Evolutionary conservation across 305 asterid genomes (phyloP), one percentile per base, ranked within the genome.

Genomic region (Andrographis paniculata): DNA sequence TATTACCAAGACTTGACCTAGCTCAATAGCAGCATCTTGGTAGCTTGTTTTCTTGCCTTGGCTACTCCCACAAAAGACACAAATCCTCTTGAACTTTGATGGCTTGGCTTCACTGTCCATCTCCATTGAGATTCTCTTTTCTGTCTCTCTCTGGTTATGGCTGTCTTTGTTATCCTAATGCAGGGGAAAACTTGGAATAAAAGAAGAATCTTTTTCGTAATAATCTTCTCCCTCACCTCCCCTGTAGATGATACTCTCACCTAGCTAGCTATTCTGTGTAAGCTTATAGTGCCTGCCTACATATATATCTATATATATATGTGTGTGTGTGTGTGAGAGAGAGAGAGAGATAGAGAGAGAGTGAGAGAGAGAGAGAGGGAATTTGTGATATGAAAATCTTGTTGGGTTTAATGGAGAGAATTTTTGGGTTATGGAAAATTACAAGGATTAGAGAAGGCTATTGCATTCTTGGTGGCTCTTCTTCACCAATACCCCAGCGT

Each of bases 1-100:
- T 24, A n/a, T 17, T 41, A 48, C 97, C 94, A 88, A 59, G 55
- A 79, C 87, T 57, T 70, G 58, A 50, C 93, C 97, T 5, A 85
- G 82, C 55, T 85, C 87, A 74, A 82, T 69, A 39, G 95, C 95
- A 60, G 95, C 88, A 47, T 88, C 95, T 65, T 88, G 97, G 52
- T 88, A 88, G 71, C 85, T 85, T 22, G 74, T 42, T 51, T 88
- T 89, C 73, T 82, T 89, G 62, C 97, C 95, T 50, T 79, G 97
- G 75, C 97, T 89, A 50, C 95, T 89, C 42, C 97, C 97, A 68
- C 97, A 89, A 59, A 89, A 89, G 58, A 89, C 97, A 65, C 95
- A 85, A 65, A 89, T 70, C 78, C 74, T 82, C 78, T 75, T 76
- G 85, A 89, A 89, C 56, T 58, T 89, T 11, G 97, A 85, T 42